Conservation (phyloP, 78 protist species). For the Ministeria vibrans region DNA sequence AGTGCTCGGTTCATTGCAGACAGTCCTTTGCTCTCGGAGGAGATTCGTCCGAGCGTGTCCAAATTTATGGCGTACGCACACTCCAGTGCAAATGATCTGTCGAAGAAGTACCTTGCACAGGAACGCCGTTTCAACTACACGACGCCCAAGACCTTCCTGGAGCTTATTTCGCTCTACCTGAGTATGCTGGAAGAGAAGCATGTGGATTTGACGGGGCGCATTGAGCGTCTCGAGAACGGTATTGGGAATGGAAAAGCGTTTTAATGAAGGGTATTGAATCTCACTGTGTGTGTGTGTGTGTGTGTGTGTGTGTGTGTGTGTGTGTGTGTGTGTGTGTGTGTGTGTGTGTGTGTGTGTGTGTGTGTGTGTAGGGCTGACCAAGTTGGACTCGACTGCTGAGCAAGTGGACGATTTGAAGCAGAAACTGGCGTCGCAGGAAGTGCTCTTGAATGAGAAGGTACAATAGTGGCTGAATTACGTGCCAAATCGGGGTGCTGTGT, state of each 20-base stretch:
- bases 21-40: constrained; percentile 18
- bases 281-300: too few species aligned
- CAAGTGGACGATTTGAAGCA: constrained; percentile 50
- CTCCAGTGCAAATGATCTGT: constrained; percentile 23
- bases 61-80: constrained; percentile 75
- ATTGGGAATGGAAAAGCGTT: too few species aligned
- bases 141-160: constrained; percentile 83
- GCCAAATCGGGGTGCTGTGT: too few species aligned
- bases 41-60: constrained; percentile 17
- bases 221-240: constrained; percentile 53
- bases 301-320: too few species aligned
- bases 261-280: too few species aligned
- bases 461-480: too few species aligned
- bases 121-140: constrained; percentile 67
- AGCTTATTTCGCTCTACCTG: constrained; percentile 69
- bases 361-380: too few species aligned
- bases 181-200: constrained; percentile 28
- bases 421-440: constrained; percentile 42
- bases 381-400: constrained; percentile 14
- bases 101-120: constrained; percentile 1
- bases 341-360: too few species aligned
- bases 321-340: too few species aligned
- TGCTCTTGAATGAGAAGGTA: constrained; percentile 37
- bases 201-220: background rate
- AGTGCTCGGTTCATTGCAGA: constrained; percentile 50